Conservation (phyloP, 441 rosid genomes). For the Mallotus japonicus region DNA sequence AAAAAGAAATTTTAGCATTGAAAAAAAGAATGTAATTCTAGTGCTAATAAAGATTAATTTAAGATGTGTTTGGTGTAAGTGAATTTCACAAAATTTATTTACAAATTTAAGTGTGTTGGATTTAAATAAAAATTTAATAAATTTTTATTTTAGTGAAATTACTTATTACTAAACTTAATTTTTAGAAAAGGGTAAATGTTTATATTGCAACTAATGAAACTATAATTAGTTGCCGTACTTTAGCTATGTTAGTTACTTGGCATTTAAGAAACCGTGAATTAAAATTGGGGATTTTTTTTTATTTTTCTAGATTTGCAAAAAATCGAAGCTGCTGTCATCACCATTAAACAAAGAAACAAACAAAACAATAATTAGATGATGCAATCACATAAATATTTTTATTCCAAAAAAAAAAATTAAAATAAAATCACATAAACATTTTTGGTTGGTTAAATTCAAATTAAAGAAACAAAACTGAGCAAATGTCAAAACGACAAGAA, state of each 20-base stretch:
- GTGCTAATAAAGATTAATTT: too few relatives aligned
- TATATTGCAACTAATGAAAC: not conserved
- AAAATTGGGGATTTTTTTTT: not conserved
- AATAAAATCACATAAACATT: too few relatives aligned
- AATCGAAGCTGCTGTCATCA: not conserved
- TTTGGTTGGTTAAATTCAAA: slow-evolving; percentile 5
- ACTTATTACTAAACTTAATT: too few relatives aligned
- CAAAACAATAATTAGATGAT: not conserved
- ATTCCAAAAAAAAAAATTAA: too few relatives aligned
- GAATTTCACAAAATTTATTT: too few relatives aligned
- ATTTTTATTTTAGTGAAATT: too few relatives aligned
- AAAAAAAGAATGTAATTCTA: too few relatives aligned
- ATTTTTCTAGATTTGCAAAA: not conserved
- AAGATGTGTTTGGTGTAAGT: too few relatives aligned
- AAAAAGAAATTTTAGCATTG: too few relatives aligned
- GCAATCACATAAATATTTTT: not conserved
- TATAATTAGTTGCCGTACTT: not conserved
- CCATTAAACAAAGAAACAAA: not conserved
- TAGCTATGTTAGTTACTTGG: not conserved
- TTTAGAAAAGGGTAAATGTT: too few relatives aligned
- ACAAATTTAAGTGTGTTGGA: too few relatives aligned
- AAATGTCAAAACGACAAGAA: slow-evolving; percentile 17
- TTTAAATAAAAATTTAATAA: too few relatives aligned
- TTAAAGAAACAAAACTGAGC: not conserved
- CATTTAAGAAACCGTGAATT: not conserved